Evolutionary conservation across 441 rosid genomes (phyloP).

Genomic region (Cnidoscolus chayamansa): DNA sequence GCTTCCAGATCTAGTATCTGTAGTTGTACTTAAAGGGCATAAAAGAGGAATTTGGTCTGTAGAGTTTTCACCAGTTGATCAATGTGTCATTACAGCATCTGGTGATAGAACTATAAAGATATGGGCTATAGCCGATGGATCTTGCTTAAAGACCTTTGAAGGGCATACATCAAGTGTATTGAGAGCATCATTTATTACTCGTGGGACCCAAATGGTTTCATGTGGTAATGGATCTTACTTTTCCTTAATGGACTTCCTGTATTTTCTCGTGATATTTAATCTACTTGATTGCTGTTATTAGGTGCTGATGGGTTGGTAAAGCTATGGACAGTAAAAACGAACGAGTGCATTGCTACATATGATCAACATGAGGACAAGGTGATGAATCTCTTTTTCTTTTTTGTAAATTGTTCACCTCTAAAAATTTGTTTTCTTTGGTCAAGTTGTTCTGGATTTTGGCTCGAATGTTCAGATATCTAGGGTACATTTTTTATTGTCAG

Average conservation of each 20-base stretch:
- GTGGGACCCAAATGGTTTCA: conserved; percentile 87
- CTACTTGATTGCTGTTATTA: conserved; percentile 27
- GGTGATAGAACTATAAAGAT: conserved; percentile 91
- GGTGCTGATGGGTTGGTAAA: conserved; percentile 96
- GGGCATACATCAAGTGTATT: conserved; percentile 91
- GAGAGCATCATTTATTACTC: conserved; percentile 80
- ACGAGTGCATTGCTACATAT: conserved; percentile 84
- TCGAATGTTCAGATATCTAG: neutral
- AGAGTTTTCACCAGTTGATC: conserved; percentile 95
- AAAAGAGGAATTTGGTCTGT: conserved; percentile 96
- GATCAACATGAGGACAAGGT: conserved; percentile 97
- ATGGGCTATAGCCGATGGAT: conserved; percentile 91
- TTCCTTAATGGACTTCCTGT: neutral
- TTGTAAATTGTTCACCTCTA: conserved; percentile 2
- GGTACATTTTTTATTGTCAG: neutral
- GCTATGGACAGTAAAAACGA: conserved; percentile 80
- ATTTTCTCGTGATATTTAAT: conserved; percentile 15
- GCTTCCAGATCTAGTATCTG: conserved; percentile 83
- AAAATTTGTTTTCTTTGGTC: neutral
- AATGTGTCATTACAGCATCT: conserved; percentile 91
- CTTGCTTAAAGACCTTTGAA: conserved; percentile 95
- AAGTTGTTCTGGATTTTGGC: neutral
- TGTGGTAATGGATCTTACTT: conserved; percentile 55
- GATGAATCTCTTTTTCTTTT: conserved; percentile 13
- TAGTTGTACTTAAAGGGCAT: conserved; percentile 77